Evolutionary conservation across 106 monocot genomes (phyloP), one percentile per base, ranked within the genome.

Genomic region (Dendrobium huoshanense): DNA sequence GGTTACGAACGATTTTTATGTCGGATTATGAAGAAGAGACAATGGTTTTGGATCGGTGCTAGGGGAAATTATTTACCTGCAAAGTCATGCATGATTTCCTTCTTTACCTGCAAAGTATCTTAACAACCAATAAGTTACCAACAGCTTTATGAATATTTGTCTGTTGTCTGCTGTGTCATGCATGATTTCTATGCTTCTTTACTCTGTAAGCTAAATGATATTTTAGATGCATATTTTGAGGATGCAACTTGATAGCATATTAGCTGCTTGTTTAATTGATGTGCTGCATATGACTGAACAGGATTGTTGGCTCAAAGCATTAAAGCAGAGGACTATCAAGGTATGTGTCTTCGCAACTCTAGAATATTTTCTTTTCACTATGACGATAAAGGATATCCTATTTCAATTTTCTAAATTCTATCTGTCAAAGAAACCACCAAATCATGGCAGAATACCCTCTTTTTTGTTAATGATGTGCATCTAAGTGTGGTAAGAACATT

Each of bases 291-390:
- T 76, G 45, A 15, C 11, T 51, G 76, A 16, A 37, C 78, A 83
- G 83, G 83, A 55, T 54, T 83, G 43, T 83, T 73, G 83, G 72
- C 78, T 58, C 73, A 73, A 42, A 83, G 78, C 58, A 78, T 83
- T 55, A 83, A 77, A 18, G 83, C 78, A 51, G 78, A 83, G 59
- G 83, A 83, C 55, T 83, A 83, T 72, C 83, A 83, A 83, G 83
- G 83, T 83, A 79, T 51, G 27, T 59, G 47, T 24, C 49, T 76
- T 76, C 11, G 41, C 49, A 76, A 15, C 24, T 27, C 49, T 51
- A 13, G 27, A 48, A 22, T 25, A 13, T 47, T 47, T 51, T 49
- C 19, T 49, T 45, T 24, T 47, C 9, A 9, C 3, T 19, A 51
- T 22, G 11, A 74, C 40, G 18, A 74, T 16, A 20, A 9, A 2